Conservation (phyloP, 2,329 filamentous ascomycete genomes). For the Pseudogymnoascus sp. region DNA sequence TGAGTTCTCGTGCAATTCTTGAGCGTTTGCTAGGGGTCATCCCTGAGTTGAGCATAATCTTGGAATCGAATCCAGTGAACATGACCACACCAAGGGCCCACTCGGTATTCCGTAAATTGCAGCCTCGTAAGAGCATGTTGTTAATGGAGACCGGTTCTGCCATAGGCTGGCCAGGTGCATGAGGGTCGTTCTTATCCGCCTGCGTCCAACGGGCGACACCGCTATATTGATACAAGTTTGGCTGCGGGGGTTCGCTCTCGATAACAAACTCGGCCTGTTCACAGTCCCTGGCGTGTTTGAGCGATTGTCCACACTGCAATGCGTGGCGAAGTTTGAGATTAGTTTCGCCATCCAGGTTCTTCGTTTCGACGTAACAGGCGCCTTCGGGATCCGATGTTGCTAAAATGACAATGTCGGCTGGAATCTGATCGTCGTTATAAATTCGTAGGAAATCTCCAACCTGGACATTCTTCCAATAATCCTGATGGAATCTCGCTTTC, state of each 20-base stretch:
- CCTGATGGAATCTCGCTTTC: slow-evolving; percentile 79
- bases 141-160: slow-evolving; percentile 90
- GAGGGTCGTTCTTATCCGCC: slow-evolving; percentile 51
- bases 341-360: slow-evolving; percentile 95
- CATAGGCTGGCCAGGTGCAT: slow-evolving; percentile 64
- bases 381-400: slow-evolving; percentile 91
- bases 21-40: slow-evolving; percentile 91
- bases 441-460: slow-evolving; percentile 95
- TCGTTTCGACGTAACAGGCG: slow-evolving; percentile 95
- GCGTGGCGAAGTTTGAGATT: slow-evolving; percentile 94
- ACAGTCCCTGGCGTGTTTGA: slow-evolving; percentile 87
- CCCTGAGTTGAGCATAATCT: slow-evolving; percentile 98
- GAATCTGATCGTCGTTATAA: slow-evolving; percentile 92
- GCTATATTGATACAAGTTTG: slow-evolving; percentile 93
- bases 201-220: slow-evolving; percentile 85
- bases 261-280: slow-evolving; percentile 80
- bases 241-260: slow-evolving; percentile 83
- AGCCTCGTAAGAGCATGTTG: slow-evolving; percentile 87
- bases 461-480: slow-evolving; percentile 89
- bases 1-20: slow-evolving; percentile 83
- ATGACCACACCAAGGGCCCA: slow-evolving; percentile 90
- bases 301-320: slow-evolving; percentile 70
- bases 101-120: slow-evolving; percentile 88
- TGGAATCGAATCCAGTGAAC: slow-evolving; percentile 93
- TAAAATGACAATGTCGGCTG: slow-evolving; percentile 84